Base-by-base conservation (phyloP, 1,284 basidiomycete species). In the Rhodotorula sp. region DNA sequence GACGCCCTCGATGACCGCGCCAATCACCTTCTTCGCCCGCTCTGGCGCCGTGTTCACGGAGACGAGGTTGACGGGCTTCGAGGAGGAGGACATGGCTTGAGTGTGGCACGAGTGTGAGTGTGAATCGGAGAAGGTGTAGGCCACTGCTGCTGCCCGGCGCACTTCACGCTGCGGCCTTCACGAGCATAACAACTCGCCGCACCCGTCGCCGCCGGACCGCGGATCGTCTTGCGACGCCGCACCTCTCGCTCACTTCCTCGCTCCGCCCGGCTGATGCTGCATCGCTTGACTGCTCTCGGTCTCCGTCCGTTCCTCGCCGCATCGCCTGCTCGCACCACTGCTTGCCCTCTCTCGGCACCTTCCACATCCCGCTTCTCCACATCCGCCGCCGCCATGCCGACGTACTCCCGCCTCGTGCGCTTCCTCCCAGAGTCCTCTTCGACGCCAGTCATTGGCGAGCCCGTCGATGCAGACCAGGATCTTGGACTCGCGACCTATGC, bases 21-120 rank as follows among this genome's bases (percentile, higher is more conserved):
- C 79, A 52, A 81, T 79, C 54, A 81, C 78, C 51, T 75, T 71
- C 64, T 77, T 76, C 15, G 80, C 80, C 24, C 80, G 75, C 24
- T 81, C 80, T 2, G 79, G 80, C 22, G 76, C 78, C 11, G 80
- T 81, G 72, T 81, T 81, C 27, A 62, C 80, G 10, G 78, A 78
- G 47, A 81, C 76, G 63, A 81, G 78, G 71, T 78, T 78, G 74
- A 80, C 69, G 30, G 78, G 74, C 9, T 9, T 19, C 22, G 48
- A 44, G 13, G 39, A 49, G 36, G 57, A 15, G 22, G 59, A 49
- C 59, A 60, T 60, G 58, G 32, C n/a, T 24, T 19, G 24, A 20
- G 32, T 34, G 7, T 20, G 30, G 30, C 20, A 9, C 22, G 56
- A 4, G 24, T 24, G 6, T 8, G 56, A 39, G n/a, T n/a, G 39